phyloP scores from a whole-genome alignment of 106 monocot species.

The Chionographis japonica region DNA sequence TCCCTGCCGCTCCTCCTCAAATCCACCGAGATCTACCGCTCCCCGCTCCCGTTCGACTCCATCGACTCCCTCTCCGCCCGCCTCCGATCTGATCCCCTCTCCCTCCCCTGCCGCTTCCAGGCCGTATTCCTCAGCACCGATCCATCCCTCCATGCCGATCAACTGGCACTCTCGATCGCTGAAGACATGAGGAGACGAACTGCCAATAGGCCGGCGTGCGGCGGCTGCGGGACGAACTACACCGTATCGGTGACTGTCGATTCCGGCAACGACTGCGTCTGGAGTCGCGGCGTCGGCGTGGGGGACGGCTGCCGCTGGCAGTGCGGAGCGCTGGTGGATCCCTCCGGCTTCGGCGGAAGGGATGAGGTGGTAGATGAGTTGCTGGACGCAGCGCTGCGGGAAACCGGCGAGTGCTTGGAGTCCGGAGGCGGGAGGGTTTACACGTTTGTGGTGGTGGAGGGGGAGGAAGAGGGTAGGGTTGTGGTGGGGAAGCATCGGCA shows the following conservation, averaged over 20 bases:
- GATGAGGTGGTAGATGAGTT: conserved; percentile 63
- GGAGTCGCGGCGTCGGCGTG: neutral
- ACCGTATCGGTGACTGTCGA: conserved; percentile 33
- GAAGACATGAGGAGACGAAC: conserved; percentile 16
- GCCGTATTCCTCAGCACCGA: conserved; percentile 45
- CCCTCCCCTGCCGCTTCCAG: conserved; percentile 57
- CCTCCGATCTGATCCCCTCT: conserved; percentile 28
- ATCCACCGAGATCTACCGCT: conserved; percentile 82
- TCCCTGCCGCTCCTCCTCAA: conserved; percentile 66
- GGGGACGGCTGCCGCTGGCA: conserved; percentile 34
- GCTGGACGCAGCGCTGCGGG: conserved; percentile 25
- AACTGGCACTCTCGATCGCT: conserved; percentile 10
- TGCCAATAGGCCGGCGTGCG: conserved; percentile 1
- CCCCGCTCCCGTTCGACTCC: conserved; percentile 64
- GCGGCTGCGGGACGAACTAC: conserved; percentile 12
- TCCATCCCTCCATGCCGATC: neutral
- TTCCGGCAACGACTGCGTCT: conserved; percentile 10
- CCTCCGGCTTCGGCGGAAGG: neutral
- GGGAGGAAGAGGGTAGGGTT: conserved; percentile 17
- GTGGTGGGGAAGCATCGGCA: conserved; percentile 91
- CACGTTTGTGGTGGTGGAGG: conserved; percentile 45
- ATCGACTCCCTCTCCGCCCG: conserved; percentile 43
- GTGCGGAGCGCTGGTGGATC: conserved; percentile 29
- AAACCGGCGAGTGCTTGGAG: neutral
- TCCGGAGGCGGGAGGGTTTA: conserved; percentile 44